These are phyloP conservation scores for Bassia scoparia DNA, from an alignment of 148 eudicot genomes.

Conservation along the genomic window DNA sequence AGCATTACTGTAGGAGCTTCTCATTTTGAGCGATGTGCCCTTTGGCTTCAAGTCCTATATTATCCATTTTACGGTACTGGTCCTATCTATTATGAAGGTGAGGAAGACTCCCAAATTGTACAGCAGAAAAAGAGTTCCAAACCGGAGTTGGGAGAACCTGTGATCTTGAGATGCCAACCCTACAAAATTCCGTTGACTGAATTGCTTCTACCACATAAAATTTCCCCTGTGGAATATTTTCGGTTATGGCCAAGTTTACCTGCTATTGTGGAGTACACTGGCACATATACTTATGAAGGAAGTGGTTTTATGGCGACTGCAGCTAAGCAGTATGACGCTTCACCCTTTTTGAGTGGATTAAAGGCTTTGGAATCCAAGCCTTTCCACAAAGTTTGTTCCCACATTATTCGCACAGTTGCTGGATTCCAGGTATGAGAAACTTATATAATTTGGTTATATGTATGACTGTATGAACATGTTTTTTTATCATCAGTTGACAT, in stretches of 20 bases:
- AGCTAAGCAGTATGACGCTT: slow-evolving; percentile 93
- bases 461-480: no score
- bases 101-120: slow-evolving; percentile 68
- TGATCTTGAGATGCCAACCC: slow-evolving; percentile 92
- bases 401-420: slow-evolving; percentile 89
- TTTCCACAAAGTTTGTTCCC: slow-evolving; percentile 96
- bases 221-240: slow-evolving; percentile 94
- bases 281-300: slow-evolving; percentile 90
- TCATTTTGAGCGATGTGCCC: slow-evolving; percentile 89
- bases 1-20: slow-evolving; percentile 95
- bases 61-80: slow-evolving; percentile 77
- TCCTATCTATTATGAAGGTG: slow-evolving; percentile 55
- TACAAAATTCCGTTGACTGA: slow-evolving; percentile 93
- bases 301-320: slow-evolving; percentile 98
- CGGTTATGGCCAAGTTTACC: slow-evolving; percentile 99
- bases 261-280: slow-evolving; percentile 89
- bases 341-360: slow-evolving; percentile 89
- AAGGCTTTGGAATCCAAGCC: slow-evolving; percentile 84
- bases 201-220: slow-evolving; percentile 88
- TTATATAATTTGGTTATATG: not conserved
- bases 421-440: slow-evolving; percentile 65
- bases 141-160: slow-evolving; percentile 86
- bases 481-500: not conserved
- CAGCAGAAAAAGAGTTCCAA: slow-evolving; percentile 68
- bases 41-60: slow-evolving; percentile 92